A percentile compares a stretch with the other conserved stretches of the same genome.
phyloP scores from a whole-genome alignment of 1,284 basidiomycete species.

The Athelia sp. region DNA sequence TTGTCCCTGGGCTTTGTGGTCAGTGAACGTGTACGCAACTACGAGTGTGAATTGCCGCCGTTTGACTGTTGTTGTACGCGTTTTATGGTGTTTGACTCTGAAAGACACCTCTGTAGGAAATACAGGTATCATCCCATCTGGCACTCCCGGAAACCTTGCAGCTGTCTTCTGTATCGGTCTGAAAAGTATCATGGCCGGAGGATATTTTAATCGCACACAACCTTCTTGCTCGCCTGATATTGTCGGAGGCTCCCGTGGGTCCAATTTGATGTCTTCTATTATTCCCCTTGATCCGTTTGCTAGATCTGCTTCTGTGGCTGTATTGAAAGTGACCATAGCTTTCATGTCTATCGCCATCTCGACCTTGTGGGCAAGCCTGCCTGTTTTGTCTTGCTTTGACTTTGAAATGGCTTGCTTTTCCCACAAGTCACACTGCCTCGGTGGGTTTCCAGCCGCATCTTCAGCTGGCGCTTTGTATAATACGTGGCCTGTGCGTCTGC shows the following conservation, averaged over 20 bases:
- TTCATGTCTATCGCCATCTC: conserved; percentile 19
- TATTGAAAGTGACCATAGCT: conserved; percentile 18
- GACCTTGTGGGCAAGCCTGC: conserved; percentile 1
- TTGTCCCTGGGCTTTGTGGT: conserved; percentile 24
- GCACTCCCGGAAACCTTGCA: neutral
- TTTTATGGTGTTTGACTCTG: neutral
- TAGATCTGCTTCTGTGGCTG: conserved; percentile 18
- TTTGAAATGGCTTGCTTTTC: no score
- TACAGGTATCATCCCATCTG: neutral
- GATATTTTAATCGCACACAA: conserved; percentile 7
- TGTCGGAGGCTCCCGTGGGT: conserved; percentile 5
- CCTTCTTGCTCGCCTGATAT: conserved; percentile 9
- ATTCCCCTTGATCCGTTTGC: conserved; percentile 21
- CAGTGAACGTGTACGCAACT: conserved; percentile 22
- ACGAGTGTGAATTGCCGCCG: conserved; percentile 15
- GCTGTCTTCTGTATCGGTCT: conserved; percentile 2
- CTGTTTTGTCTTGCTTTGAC: no score
- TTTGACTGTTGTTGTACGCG: neutral
- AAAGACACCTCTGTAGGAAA: conserved; percentile 2
- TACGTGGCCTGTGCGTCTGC: conserved; percentile 5
- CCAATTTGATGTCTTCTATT: conserved; percentile 8
- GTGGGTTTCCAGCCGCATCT: conserved; percentile 13
- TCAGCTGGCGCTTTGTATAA: conserved; percentile 17
- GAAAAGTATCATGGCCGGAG: conserved; percentile 13
- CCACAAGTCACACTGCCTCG: no score